phyloP scores from a whole-genome alignment of 352 stramenopile species.

The Phytophthora fragariae region DNA sequence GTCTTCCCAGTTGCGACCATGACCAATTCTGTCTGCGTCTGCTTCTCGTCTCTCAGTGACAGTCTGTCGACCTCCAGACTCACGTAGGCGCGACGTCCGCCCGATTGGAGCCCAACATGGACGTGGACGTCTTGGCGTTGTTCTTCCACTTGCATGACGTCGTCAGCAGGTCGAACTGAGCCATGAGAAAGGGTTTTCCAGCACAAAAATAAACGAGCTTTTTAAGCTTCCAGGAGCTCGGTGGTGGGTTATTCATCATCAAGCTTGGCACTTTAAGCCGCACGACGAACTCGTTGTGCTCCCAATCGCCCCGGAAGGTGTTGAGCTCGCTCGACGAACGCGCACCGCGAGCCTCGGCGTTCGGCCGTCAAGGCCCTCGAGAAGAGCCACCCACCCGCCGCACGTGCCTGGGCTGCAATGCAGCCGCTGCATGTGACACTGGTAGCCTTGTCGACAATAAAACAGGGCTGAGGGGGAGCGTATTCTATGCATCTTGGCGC shows the following conservation, averaged over 20 bases:
- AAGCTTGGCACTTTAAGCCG: no score
- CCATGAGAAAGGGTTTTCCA: not conserved
- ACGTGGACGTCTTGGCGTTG: constrained; percentile 6
- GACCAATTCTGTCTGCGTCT: constrained; percentile 25
- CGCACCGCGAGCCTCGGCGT: not conserved
- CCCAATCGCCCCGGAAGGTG: not conserved
- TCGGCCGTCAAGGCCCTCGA: not conserved
- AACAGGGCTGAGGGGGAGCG: not conserved
- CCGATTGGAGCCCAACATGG: not conserved
- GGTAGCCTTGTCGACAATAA: not conserved
- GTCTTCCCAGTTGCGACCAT: not conserved
- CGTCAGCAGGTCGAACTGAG: not conserved
- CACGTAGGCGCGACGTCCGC: constrained; percentile 23
- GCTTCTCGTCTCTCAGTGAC: constrained; percentile 8
- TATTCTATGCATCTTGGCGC: not conserved
- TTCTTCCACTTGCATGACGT: constrained; percentile 19
- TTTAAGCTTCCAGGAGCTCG: no score
- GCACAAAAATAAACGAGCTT: no score
- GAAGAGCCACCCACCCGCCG: not conserved
- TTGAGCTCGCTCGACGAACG: constrained; percentile 2
- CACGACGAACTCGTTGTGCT: not conserved
- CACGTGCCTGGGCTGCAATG: not conserved
- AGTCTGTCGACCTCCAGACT: not conserved
- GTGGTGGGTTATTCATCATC: no score
- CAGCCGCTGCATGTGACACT: not conserved